Evolutionary conservation across 805 yeast species (phyloP).

Genomic region (Candida saitoana): DNA sequence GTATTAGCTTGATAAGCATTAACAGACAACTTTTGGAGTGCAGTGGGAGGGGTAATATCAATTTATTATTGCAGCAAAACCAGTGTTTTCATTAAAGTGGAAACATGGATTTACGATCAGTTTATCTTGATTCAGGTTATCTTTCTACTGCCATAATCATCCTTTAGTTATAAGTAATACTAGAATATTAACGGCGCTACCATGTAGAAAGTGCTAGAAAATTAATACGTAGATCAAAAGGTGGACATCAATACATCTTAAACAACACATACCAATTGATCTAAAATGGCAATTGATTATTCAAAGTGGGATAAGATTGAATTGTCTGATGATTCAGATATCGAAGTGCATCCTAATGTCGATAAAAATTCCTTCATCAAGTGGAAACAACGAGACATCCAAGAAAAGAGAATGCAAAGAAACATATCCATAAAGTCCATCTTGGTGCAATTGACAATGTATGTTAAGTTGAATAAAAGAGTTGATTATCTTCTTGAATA

Average conservation of each 20-base stretch:
- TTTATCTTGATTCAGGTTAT: no score
- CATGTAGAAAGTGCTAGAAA: neutral
- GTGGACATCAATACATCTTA: neutral
- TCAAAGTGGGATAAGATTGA: conserved; percentile 98
- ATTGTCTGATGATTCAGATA: conserved; percentile 91
- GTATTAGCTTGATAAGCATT: no score
- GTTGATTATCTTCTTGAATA: conserved; percentile 58
- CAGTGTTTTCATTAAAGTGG: no score
- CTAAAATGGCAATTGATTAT: conserved; percentile 78
- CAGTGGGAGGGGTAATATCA: no score
- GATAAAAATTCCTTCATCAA: conserved; percentile 87
- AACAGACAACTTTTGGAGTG: no score
- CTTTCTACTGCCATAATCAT: no score
- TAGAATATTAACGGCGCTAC: conserved; percentile 1
- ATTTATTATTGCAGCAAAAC: no score
- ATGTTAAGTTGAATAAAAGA: conserved; percentile 65
- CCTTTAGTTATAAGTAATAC: no score
- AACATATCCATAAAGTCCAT: conserved; percentile 73
- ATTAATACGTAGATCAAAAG: neutral
- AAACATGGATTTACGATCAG: no score
- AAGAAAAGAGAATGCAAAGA: conserved; percentile 81
- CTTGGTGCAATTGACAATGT: conserved; percentile 77
- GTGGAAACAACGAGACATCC: conserved; percentile 97
- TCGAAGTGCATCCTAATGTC: conserved; percentile 97
- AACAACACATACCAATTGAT: neutral